Conservation (phyloP, 176 grass and related monocot species). For the Pontederia crassipes region DNA sequence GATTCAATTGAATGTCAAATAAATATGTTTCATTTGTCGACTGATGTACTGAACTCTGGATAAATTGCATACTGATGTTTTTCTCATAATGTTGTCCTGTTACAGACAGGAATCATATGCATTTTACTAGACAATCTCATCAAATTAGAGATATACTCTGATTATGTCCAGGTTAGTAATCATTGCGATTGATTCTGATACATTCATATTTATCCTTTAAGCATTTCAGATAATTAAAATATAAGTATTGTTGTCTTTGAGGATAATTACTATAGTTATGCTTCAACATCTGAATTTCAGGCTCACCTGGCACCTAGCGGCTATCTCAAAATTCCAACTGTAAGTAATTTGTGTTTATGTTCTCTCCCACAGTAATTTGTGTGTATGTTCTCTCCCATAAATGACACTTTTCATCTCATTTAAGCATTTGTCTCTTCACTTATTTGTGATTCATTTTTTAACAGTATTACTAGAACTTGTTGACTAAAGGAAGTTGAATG, state of each 20-base stretch:
- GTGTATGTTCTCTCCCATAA: too few species aligned
- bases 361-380: not conserved
- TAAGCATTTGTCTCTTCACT: too few species aligned
- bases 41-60: not conserved
- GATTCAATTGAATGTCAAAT: too few species aligned
- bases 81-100: not conserved
- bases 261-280: slow-evolving; percentile 1
- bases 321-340: slow-evolving; percentile 89
- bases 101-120: slow-evolving; percentile 42
- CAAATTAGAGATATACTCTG: slow-evolving; percentile 75
- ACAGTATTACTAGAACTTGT: too few species aligned
- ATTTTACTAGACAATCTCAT: slow-evolving; percentile 73
- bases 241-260: not conserved
- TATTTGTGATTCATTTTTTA: too few species aligned
- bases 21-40: not conserved
- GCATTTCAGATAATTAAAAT: not conserved
- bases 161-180: slow-evolving; percentile 69
- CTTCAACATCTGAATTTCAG: slow-evolving; percentile 32
- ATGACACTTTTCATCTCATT: too few species aligned
- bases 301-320: slow-evolving; percentile 81
- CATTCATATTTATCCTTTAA: not conserved
- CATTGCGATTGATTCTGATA: not conserved
- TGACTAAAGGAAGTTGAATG: too few species aligned
- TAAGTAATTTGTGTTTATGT: slow-evolving; percentile 31
- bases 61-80: not conserved